phyloP scores from a whole-genome alignment of 768 basidiomycete species.

The Rhodotorula babjevae region DNA sequence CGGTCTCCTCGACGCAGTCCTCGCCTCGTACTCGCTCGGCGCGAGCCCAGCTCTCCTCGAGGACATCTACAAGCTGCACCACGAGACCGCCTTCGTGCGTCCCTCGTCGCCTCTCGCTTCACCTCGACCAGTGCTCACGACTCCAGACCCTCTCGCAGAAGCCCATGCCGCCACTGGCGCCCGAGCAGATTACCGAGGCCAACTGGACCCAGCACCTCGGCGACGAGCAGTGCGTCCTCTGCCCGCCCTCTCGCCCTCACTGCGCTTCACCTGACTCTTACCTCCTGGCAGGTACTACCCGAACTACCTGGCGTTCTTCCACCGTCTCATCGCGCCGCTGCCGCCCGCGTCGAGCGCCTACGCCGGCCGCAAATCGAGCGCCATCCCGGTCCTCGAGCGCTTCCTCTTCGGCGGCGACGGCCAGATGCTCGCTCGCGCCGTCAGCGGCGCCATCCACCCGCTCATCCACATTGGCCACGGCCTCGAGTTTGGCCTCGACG shows the following conservation, averaged over 20 bases:
- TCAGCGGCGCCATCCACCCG: constrained; percentile 41
- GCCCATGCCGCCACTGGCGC: constrained; percentile 30
- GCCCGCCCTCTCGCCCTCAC: neutral
- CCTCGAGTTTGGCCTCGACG: constrained; percentile 41
- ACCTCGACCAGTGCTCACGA: neutral
- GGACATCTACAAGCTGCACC: constrained; percentile 29
- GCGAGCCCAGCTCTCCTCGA: constrained; percentile 15
- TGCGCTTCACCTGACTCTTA: neutral
- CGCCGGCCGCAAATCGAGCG: constrained; percentile 16
- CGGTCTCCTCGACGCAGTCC: constrained; percentile 20
- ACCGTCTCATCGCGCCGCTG: constrained; percentile 18
- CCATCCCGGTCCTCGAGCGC: constrained; percentile 36
- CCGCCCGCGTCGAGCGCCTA: constrained; percentile 3
- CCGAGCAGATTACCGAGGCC: constrained; percentile 20
- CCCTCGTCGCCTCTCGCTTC: neutral
- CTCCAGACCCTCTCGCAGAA: constrained; percentile 5
- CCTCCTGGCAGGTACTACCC: constrained; percentile 38
- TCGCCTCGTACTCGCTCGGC: constrained; percentile 35
- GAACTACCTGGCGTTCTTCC: constrained; percentile 42
- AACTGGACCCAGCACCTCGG: constrained; percentile 37
- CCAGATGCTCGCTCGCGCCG: constrained; percentile 38
- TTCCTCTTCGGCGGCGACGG: constrained; percentile 39
- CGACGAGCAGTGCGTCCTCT: constrained; percentile 22
- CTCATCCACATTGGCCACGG: constrained; percentile 43
- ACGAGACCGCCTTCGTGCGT: constrained; percentile 1